phyloP scores from a whole-genome alignment of 2,329 filamentous ascomycete species.

The Cordyceps farinosa region DNA sequence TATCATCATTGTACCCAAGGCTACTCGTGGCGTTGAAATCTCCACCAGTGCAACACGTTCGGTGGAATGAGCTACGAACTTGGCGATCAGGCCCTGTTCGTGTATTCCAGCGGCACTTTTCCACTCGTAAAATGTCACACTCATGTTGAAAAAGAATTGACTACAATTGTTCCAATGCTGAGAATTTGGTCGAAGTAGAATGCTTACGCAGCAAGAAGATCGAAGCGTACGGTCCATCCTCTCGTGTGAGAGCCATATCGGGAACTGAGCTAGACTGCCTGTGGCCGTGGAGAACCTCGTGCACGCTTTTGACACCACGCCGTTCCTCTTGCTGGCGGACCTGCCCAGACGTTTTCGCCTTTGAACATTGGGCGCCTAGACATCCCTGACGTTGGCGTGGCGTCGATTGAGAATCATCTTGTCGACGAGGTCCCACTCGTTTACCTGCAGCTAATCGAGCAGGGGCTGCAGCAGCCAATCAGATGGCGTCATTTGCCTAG shows the following conservation, averaged over 20 bases:
- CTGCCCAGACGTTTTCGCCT: slow-evolving; percentile 5
- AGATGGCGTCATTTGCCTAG: neutral
- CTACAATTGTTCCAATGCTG: too few relatives aligned
- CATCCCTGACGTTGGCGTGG: neutral
- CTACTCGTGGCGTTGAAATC: too few relatives aligned
- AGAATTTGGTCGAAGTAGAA: neutral
- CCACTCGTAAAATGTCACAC: too few relatives aligned
- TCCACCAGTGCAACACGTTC: too few relatives aligned
- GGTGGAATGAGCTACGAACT: too few relatives aligned
- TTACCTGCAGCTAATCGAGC: slow-evolving; percentile 6
- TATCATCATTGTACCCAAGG: too few relatives aligned
- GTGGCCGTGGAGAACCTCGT: neutral
- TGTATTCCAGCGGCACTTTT: too few relatives aligned
- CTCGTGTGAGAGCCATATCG: too few relatives aligned
- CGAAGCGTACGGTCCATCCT: neutral
- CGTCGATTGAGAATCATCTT: neutral
- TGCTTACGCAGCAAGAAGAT: neutral
- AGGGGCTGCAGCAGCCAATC: neutral
- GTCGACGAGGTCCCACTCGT: neutral
- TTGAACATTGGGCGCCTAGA: neutral
- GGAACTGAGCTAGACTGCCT: neutral
- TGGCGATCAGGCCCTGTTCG: too few relatives aligned
- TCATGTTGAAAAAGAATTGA: too few relatives aligned
- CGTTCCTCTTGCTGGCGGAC: neutral
- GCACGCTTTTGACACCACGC: neutral